Percentiles rank a stretch among this genome's conserved stretches.
Conservation (phyloP, 371 early-diverging fungal species). For the Mucor ambiguus region DNA sequence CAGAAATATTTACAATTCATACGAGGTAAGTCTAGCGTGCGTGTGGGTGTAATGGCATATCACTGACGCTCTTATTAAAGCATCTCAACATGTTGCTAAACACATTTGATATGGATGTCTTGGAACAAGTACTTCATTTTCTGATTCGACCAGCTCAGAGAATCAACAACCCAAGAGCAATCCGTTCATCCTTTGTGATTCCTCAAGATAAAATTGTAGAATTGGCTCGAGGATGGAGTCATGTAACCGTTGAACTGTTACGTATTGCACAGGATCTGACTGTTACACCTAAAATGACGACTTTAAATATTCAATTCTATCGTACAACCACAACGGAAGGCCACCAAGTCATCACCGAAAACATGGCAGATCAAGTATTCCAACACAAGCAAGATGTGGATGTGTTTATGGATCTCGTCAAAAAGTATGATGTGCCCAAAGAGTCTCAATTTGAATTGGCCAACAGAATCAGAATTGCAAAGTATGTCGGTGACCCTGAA, state of each 20-base stretch:
- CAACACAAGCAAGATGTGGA: slow-evolving; percentile 38
- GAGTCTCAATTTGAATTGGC: slow-evolving; percentile 79
- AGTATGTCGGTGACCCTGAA: slow-evolving; percentile 51
- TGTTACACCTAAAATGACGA: slow-evolving; percentile 54
- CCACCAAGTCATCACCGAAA: slow-evolving; percentile 24
- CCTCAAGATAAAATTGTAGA: slow-evolving; percentile 67
- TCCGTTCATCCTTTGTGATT: slow-evolving; percentile 63
- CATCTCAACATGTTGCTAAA: slow-evolving; percentile 51
- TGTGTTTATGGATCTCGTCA: slow-evolving; percentile 46
- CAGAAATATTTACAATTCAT: slow-evolving; percentile 90
- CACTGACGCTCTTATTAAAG: neutral
- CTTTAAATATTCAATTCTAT: slow-evolving; percentile 66
- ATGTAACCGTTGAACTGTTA: slow-evolving; percentile 48
- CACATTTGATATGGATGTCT: slow-evolving; percentile 74
- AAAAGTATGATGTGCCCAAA: slow-evolving; percentile 72
- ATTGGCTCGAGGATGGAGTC: slow-evolving; percentile 64
- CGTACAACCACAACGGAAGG: slow-evolving; percentile 42
- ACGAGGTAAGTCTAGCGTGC: slow-evolving; percentile 65
- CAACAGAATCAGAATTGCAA: slow-evolving; percentile 78
- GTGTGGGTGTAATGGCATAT: too few relatives aligned
- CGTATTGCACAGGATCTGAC: slow-evolving; percentile 45
- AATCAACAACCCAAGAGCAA: slow-evolving; percentile 69
- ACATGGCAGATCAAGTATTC: slow-evolving; percentile 11
- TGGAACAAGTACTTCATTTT: slow-evolving; percentile 72
- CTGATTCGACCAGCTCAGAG: slow-evolving; percentile 86